Conservation (phyloP, 345 rosid genomes). For the Hypericum perforatum region DNA sequence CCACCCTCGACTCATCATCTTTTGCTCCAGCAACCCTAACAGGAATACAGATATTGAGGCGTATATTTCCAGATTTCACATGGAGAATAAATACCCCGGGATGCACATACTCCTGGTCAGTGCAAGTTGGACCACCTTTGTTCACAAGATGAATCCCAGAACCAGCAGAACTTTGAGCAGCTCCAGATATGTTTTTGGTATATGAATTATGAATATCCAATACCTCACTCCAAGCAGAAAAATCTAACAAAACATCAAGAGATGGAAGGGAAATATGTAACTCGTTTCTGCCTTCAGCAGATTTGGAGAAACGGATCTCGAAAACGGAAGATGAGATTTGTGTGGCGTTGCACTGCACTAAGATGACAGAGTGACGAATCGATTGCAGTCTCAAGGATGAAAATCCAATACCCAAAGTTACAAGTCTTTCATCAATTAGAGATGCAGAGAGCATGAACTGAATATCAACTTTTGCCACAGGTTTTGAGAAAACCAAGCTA, state of each 20-base stretch:
- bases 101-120: background rate
- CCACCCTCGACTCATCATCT: slow-evolving; percentile 21
- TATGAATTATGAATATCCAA: slow-evolving; percentile 29
- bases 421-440: slow-evolving; percentile 35
- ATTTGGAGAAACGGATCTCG: slow-evolving; percentile 32
- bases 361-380: slow-evolving; percentile 33
- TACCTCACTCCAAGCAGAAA: slow-evolving; percentile 44
- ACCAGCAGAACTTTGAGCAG: slow-evolving; percentile 15
- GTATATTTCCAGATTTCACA: no score
- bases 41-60: no score
- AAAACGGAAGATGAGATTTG: slow-evolving; percentile 33
- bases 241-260: slow-evolving; percentile 64
- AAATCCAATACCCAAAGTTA: slow-evolving; percentile 36
- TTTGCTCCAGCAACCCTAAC: slow-evolving; percentile 7
- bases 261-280: slow-evolving; percentile 56
- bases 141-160: slow-evolving; percentile 15
- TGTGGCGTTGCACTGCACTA: slow-evolving; percentile 43
- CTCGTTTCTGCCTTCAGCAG: slow-evolving; percentile 26
- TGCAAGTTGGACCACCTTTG: slow-evolving; percentile 14
- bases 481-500: slow-evolving; percentile 31
- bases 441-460: slow-evolving; percentile 48
- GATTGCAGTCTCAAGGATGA: slow-evolving; percentile 43
- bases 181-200: slow-evolving; percentile 28
- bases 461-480: slow-evolving; percentile 52
- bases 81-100: no score